Base-by-base conservation (phyloP, 176 grass and related monocot genomes). In the Thinopyrum elongatum region DNA sequence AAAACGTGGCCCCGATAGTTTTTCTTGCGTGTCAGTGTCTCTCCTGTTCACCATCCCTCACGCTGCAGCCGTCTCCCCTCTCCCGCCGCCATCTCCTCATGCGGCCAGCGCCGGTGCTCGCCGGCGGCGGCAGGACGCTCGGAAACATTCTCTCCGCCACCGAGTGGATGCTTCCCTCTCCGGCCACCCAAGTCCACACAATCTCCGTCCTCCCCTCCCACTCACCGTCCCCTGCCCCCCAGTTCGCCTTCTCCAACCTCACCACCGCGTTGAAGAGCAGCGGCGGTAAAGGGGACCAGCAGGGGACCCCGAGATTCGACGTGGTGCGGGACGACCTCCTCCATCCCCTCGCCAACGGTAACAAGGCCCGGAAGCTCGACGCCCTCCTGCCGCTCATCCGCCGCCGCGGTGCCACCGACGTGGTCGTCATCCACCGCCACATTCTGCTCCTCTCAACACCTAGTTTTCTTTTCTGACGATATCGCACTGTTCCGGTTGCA, bases 361-460 rank as follows among this genome's bases (percentile, higher is more conserved):
- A 98, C 85, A 98, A 98, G 91, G 87, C 96, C 47, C 94, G 91
- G 31, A 98, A 98, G 88, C 93, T 98, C 36, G 93, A 98, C 77
- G 91, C 93, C 31, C 86, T 98, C 30, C 87, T 95, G 44, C 96
- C 93, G 31, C 83, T 94, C 80, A 86, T 95, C 76, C 87, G 68
- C 51, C 67, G 26, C 34, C 61, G 57, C 58, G 75, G 89, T 19
- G 83, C 89, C 46, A 93, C 95, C 28, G 89, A 93, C 84, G 57
- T 89, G 13, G 91, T 89, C 35, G 33, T 80, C 42, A 22, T 68
- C 58, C 13, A 3, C 42, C 15, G 23, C 16, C 44, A 41, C 78
- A 22, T 34, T 84, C 21, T 78, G 74, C 25, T 87, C 36, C 7
- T 66, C 63, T 62, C 71, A 36, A 7, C 31, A 21, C 39, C 26